Percentiles rank a stretch among this genome's conserved stretches.
phyloP scores from a whole-genome alignment of 495 filamentous ascomycete species.

The Copromyces sp. region DNA sequence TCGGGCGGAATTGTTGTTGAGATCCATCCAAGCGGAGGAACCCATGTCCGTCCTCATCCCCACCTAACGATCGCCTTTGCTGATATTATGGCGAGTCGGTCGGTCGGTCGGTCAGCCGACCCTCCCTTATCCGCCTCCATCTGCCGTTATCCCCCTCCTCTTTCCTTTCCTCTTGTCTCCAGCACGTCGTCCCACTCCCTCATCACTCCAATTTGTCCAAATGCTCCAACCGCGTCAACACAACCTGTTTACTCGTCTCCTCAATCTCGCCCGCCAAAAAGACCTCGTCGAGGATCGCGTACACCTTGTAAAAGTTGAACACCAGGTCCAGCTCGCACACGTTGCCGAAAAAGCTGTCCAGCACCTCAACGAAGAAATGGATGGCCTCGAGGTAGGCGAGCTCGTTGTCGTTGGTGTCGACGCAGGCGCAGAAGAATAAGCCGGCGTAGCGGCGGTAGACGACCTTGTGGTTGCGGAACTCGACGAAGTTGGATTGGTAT shows the following conservation, averaged over 20 bases:
- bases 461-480: conserved; percentile 85
- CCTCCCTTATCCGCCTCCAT: neutral
- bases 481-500: conserved; percentile 98
- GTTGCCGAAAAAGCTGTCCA: conserved; percentile 97
- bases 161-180: neutral
- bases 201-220: conserved; percentile 86
- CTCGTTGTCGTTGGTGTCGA: conserved; percentile 98
- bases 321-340: conserved; percentile 99
- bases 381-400: conserved; percentile 94
- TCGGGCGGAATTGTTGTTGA: neutral
- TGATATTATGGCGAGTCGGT: neutral
- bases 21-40: neutral
- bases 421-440: conserved; percentile 96
- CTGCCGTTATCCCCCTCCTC: neutral
- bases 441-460: conserved; percentile 96
- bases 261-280: conserved; percentile 94
- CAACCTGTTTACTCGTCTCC: conserved; percentile 96
- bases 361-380: conserved; percentile 98
- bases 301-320: conserved; percentile 99
- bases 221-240: conserved; percentile 87
- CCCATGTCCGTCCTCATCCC: neutral
- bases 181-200: neutral
- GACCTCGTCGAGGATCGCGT: conserved; percentile 96
- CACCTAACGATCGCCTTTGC: neutral
- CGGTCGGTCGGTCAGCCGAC: neutral